phyloP scores from a whole-genome alignment of 192 early-diverging fungal species.

The Piromyces finnis region DNA sequence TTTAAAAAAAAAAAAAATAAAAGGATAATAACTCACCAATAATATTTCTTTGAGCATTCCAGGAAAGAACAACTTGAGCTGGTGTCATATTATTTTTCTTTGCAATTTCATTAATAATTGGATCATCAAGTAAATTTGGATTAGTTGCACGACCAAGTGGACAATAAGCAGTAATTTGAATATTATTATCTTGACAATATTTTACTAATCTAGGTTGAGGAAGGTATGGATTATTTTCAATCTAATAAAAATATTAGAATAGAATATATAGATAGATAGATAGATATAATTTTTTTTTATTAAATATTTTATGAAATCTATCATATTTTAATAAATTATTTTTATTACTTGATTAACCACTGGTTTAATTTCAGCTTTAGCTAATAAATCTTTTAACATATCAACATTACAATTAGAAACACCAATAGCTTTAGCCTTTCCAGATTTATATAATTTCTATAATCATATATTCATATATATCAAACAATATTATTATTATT shows the following conservation, averaged over 20 bases:
- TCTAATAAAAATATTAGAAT: not conserved
- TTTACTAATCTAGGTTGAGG: slow-evolving; percentile 52
- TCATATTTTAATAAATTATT: too few species aligned
- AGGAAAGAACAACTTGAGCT: not conserved
- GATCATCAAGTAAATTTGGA: not conserved
- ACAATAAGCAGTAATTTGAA: slow-evolving; percentile 43
- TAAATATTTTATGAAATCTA: too few species aligned
- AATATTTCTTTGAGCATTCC: not conserved
- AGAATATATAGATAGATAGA: not conserved
- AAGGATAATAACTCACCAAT: not conserved
- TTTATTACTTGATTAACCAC: slow-evolving; percentile 57
- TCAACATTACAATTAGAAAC: slow-evolving; percentile 60
- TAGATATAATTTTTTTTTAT: too few species aligned
- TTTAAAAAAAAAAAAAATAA: too few species aligned
- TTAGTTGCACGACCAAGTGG: not conserved
- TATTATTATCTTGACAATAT: slow-evolving; percentile 47
- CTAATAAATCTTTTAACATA: slow-evolving; percentile 47
- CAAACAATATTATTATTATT: too few species aligned
- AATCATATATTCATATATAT: too few species aligned
- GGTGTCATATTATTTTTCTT: not conserved
- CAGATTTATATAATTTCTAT: slow-evolving; percentile 31
- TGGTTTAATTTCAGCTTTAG: slow-evolving; percentile 44
- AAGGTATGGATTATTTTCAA: slow-evolving; percentile 67
- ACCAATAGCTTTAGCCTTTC: slow-evolving; percentile 63
- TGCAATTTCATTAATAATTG: not conserved